A percentile compares a stretch with the other conserved stretches of the same genome.
Conservation (phyloP, 176 grass and related monocot genomes). For the Stipa capillata region DNA sequence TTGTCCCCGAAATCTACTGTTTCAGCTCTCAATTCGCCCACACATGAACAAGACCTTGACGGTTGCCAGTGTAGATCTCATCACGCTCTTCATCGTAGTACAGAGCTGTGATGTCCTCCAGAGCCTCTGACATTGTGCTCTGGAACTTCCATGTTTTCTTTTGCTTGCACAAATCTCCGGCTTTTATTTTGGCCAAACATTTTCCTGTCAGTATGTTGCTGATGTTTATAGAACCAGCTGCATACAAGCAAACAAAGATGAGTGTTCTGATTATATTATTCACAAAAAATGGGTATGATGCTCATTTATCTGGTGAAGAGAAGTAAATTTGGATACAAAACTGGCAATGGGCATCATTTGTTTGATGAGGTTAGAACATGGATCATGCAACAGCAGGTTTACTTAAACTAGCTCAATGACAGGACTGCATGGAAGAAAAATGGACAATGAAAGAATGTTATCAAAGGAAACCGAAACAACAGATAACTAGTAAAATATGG, state of each 20-base stretch:
- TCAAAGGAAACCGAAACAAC: neutral
- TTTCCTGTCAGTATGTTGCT: slow-evolving; percentile 93
- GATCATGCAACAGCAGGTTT: neutral
- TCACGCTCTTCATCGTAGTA: slow-evolving; percentile 88
- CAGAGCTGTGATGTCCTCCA: slow-evolving; percentile 83
- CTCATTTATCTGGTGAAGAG: neutral
- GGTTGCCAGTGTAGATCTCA: slow-evolving; percentile 84
- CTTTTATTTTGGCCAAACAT: slow-evolving; percentile 72
- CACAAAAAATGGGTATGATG: neutral
- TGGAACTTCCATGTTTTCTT: slow-evolving; percentile 47
- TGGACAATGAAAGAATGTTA: neutral
- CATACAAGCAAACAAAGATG: neutral
- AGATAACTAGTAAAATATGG: neutral
- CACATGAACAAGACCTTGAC: slow-evolving; percentile 82
- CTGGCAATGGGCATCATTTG: neutral
- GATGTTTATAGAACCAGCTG: slow-evolving; percentile 88
- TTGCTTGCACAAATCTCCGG: slow-evolving; percentile 29
- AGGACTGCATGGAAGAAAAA: neutral
- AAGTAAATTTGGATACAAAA: neutral
- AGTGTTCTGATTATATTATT: neutral
- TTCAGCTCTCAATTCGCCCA: slow-evolving; percentile 66
- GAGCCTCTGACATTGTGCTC: slow-evolving; percentile 58
- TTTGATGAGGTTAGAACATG: neutral
- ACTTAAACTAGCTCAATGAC: neutral
- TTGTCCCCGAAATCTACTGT: neutral